Evolutionary conservation across 2,329 filamentous ascomycete species (phyloP), one percentile per base, ranked within the genome.

Genomic region (Periconia sp.): DNA sequence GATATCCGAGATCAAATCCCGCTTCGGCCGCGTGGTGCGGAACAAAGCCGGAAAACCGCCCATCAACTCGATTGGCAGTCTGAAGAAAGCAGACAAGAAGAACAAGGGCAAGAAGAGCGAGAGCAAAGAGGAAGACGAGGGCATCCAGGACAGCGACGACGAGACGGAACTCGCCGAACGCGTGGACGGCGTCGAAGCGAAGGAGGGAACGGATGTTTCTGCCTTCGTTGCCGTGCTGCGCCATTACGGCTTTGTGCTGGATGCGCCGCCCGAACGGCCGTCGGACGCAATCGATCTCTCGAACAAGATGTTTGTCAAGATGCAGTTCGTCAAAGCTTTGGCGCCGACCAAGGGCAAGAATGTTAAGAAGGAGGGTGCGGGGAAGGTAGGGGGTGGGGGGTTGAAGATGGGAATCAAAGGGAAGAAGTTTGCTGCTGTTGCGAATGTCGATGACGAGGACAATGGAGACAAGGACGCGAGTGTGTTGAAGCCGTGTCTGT

Each of bases 231-330:
- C 92, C 37, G 90, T 92, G 1, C 80, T 97, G 51, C 76, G 80
- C 36, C 84, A 85, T 56, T 80, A 92, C 15, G 94, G 94, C 0
- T 96, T 99, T 62, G 78, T 92, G n/a, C 78, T 96, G 21, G 87
- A 71, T 42, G 65, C 62, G 21, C 46, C 59, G 26, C 59, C 59
- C 0, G 66, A 87, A 57, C 82, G 83, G 7, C 82, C 80, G 57
- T 80, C 75, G 51, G 70, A 70, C 17, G 82, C 86, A 0, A 79
- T 95, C 8, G 91, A 99, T 73, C 75, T 95, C 61, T 82, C 81
- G 42, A 99, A 99, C 74, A 95, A 88, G 74, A 99, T 99, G 94
- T 99, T 99, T 75, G 92, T 97, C 56, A 89, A 87, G 74, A 92
- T 99, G 90, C 84, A 87, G 59, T 99, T 99, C 71, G 78, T 92